Evolutionary conservation across 148 eudicot species (phyloP).

Genomic region (Rhododendron vialii): DNA sequence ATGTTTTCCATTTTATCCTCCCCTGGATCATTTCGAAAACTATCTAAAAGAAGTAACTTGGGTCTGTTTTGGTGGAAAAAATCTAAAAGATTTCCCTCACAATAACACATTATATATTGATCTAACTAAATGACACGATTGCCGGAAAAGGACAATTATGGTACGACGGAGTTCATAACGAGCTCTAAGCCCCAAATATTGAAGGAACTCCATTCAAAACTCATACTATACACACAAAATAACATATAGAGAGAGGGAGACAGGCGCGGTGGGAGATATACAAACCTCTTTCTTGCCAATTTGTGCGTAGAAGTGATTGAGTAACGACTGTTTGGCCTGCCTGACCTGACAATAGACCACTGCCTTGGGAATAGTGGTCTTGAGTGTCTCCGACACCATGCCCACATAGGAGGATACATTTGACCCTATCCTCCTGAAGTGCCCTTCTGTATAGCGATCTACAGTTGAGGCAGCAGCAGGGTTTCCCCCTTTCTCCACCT

Average conservation of each 20-base stretch:
- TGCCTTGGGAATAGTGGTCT: slow-evolving; percentile 69
- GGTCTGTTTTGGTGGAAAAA: background rate
- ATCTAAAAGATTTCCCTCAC: background rate
- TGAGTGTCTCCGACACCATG: slow-evolving; percentile 69
- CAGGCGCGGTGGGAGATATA: background rate
- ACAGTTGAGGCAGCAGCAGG: slow-evolving; percentile 25
- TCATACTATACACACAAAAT: background rate
- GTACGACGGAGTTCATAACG: background rate
- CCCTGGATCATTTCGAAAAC: background rate
- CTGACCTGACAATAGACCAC: slow-evolving; percentile 77
- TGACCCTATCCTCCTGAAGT: slow-evolving; percentile 53
- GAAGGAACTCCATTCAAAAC: background rate
- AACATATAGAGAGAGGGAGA: background rate
- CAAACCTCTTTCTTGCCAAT: slow-evolving; percentile 70
- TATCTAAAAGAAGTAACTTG: background rate
- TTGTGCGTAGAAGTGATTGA: slow-evolving; percentile 60
- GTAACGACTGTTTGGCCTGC: slow-evolving; percentile 65
- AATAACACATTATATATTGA: background rate
- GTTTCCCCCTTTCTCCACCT: slow-evolving; percentile 39
- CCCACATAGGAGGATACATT: slow-evolving; percentile 65
- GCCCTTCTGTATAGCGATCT: slow-evolving; percentile 47
- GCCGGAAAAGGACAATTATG: background rate
- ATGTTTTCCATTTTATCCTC: background rate
- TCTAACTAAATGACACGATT: background rate
- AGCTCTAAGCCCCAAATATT: background rate